These are phyloP conservation scores for Colletotrichum destructivum DNA, from an alignment of 2,329 filamentous ascomycete species.

Conservation along the genomic window DNA sequence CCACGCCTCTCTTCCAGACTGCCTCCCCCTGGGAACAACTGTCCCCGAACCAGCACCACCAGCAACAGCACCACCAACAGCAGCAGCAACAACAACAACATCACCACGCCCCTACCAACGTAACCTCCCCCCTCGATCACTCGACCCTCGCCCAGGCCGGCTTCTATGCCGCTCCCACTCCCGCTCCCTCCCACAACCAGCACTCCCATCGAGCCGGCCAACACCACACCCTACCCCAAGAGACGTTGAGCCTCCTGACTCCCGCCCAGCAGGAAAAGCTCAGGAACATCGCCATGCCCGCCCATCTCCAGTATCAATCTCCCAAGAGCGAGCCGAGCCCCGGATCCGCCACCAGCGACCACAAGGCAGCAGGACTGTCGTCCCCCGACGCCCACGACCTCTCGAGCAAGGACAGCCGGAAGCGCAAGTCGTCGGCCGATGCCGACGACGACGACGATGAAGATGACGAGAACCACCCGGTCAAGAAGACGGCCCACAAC, in stretches of 20 bases:
- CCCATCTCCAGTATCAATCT: constrained; percentile 72
- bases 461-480: constrained; percentile 68
- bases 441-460: constrained; percentile 70
- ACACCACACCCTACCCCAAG: constrained; percentile 25
- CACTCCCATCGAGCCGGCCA: constrained; percentile 44
- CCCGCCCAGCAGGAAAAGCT: constrained; percentile 74
- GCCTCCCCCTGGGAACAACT: constrained; percentile 53
- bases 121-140: constrained; percentile 52
- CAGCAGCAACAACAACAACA: constrained; percentile 7
- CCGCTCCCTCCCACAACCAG: constrained; percentile 48
- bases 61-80: constrained; percentile 38
- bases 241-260: constrained; percentile 58
- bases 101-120: constrained; percentile 46
- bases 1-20: constrained; percentile 51
- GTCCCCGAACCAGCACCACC: constrained; percentile 52
- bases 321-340: constrained; percentile 73
- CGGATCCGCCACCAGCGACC: constrained; percentile 66
- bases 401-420: constrained; percentile 68
- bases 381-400: constrained; percentile 68
- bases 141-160: constrained; percentile 55
- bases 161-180: constrained; percentile 51
- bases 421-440: constrained; percentile 80
- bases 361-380: constrained; percentile 64
- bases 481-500: constrained; percentile 96
- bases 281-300: constrained; percentile 75